A percentile compares a stretch with the other conserved stretches of the same genome.
Conservation (phyloP, 805 yeast genomes). For the Ogataea trehaloabstinens region DNA sequence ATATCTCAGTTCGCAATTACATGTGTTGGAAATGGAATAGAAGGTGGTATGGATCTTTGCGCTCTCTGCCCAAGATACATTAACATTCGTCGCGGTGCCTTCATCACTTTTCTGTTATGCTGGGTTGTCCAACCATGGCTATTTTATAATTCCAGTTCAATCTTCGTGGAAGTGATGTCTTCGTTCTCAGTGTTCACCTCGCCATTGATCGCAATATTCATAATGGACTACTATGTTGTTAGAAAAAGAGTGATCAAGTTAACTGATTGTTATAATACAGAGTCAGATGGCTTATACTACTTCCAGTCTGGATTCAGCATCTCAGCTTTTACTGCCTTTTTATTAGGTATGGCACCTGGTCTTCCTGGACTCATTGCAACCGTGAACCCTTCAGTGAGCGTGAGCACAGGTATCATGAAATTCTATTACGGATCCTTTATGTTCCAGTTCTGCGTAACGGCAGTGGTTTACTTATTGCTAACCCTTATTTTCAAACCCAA, state of each 20-base stretch:
- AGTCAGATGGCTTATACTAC: slow-evolving; percentile 33
- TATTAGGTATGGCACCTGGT: slow-evolving; percentile 43
- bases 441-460: background rate
- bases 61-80: slow-evolving; percentile 54
- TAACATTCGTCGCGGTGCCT: slow-evolving; percentile 55
- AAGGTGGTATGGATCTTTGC: slow-evolving; percentile 5
- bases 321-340: slow-evolving; percentile 39
- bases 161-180: slow-evolving; percentile 35
- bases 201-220: slow-evolving; percentile 37
- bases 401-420: slow-evolving; percentile 36
- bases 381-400: slow-evolving; percentile 9
- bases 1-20: slow-evolving; percentile 56
- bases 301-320: slow-evolving; percentile 40
- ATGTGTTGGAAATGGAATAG: slow-evolving; percentile 33
- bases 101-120: slow-evolving; percentile 28
- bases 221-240: slow-evolving; percentile 38
- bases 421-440: slow-evolving; percentile 36
- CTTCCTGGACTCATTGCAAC: slow-evolving; percentile 45
- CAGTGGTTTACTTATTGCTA: background rate
- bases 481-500: background rate
- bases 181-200: slow-evolving; percentile 35
- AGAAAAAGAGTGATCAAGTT: slow-evolving; percentile 38
- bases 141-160: slow-evolving; percentile 33
- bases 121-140: slow-evolving; percentile 41
- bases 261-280: slow-evolving; percentile 36